phyloP scores from a whole-genome alignment of 495 filamentous ascomycete species.

The Cercophora samala region DNA sequence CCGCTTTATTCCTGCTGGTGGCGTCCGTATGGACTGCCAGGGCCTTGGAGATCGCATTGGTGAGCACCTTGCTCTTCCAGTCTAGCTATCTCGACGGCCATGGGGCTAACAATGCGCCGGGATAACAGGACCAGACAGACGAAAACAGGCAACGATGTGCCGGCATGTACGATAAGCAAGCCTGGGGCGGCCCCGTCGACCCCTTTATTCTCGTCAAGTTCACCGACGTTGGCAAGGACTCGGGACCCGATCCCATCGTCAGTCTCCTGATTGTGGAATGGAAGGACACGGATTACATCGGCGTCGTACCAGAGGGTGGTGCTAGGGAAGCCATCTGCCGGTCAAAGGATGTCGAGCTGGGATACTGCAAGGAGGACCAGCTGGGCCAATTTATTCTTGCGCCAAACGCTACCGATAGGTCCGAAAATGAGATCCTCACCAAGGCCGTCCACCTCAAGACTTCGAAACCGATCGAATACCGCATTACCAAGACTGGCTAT shows the following conservation, averaged over 20 bases:
- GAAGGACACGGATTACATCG: conserved; percentile 76
- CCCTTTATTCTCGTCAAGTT: conserved; percentile 88
- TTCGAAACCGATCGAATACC: conserved; percentile 69
- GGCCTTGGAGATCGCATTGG: conserved; percentile 62
- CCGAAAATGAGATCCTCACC: conserved; percentile 68
- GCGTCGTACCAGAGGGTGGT: conserved; percentile 42
- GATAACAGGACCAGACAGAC: conserved; percentile 64
- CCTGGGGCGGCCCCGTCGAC: conserved; percentile 85
- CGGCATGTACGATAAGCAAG: conserved; percentile 91
- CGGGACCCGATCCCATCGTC: conserved; percentile 65
- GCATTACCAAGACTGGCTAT: conserved; percentile 84
- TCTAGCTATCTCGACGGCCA: not conserved
- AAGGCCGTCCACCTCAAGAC: conserved; percentile 79
- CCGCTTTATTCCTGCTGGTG: conserved; percentile 40
- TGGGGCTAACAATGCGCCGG: conserved; percentile 3
- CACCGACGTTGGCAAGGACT: conserved; percentile 54
- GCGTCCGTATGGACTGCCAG: conserved; percentile 55
- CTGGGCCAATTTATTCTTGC: conserved; percentile 83
- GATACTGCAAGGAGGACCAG: conserved; percentile 68
- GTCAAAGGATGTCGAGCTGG: conserved; percentile 57
- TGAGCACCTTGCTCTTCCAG: conserved; percentile 8
- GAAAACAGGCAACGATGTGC: conserved; percentile 83
- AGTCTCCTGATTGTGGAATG: conserved; percentile 94
- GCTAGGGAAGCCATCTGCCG: conserved; percentile 71
- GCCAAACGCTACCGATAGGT: conserved; percentile 64